These are phyloP conservation scores for Aspergillus sclerotialis DNA, from an alignment of 2,329 filamentous ascomycete species.

Conservation along the genomic window DNA sequence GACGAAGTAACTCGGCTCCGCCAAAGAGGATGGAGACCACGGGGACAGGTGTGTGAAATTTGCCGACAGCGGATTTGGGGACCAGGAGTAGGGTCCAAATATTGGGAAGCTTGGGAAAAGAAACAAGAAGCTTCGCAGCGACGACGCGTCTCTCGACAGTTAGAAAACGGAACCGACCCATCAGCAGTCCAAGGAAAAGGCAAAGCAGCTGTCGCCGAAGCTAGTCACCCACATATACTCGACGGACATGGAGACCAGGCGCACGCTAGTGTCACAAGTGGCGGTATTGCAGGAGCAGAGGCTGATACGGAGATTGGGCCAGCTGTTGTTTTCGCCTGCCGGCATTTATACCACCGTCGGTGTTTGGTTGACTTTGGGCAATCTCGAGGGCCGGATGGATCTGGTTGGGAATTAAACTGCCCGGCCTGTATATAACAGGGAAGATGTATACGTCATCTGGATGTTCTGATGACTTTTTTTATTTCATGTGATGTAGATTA, in stretches of 20 bases:
- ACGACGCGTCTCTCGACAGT: slow-evolving; percentile 20
- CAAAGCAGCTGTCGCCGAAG: slow-evolving; percentile 24
- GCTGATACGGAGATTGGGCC: slow-evolving; percentile 12
- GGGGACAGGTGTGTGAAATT: slow-evolving; percentile 78
- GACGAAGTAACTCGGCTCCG: slow-evolving; percentile 65
- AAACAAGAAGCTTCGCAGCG: slow-evolving; percentile 34
- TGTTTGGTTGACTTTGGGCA: slow-evolving; percentile 31
- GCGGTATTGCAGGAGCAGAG: neutral
- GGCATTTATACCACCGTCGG: slow-evolving; percentile 42
- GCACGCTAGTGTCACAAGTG: neutral
- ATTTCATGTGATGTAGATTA: neutral
- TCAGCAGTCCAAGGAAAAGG: slow-evolving; percentile 29
- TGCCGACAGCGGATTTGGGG: slow-evolving; percentile 84
- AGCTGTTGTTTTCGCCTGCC: slow-evolving; percentile 42
- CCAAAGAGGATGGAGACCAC: slow-evolving; percentile 81
- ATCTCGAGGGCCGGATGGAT: slow-evolving; percentile 14
- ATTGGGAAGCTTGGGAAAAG: slow-evolving; percentile 78
- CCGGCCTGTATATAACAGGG: slow-evolving; percentile 30
- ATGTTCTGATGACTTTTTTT: neutral
- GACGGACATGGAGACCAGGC: slow-evolving; percentile 11
- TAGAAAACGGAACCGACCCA: slow-evolving; percentile 23
- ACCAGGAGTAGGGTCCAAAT: slow-evolving; percentile 66
- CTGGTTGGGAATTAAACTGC: slow-evolving; percentile 25
- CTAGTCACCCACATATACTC: slow-evolving; percentile 8
- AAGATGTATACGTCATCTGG: neutral